Percentiles rank a stretch among this genome's conserved stretches.
Evolutionary conservation across 2,329 filamentous ascomycete genomes (phyloP).

Genomic region (Pestalotiopsis fici): DNA sequence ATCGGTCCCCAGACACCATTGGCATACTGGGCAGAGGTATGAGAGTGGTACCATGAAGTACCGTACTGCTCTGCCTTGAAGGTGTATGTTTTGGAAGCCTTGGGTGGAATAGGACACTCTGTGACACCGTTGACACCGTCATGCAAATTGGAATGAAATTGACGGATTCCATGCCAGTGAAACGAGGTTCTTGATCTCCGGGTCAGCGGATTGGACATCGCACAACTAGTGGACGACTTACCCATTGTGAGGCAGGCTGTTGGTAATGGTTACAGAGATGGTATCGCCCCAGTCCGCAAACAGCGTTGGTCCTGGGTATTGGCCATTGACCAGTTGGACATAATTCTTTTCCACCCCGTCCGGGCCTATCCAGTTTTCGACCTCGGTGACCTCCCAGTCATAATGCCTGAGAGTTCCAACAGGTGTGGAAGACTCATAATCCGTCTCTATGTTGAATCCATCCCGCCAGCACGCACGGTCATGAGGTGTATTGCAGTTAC

Average conservation of each 20-base stretch:
- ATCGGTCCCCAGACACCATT: conserved; percentile 55
- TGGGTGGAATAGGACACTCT: conserved; percentile 41
- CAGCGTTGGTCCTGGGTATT: conserved; percentile 68
- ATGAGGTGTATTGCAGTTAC: conserved; percentile 9
- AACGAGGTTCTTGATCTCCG: conserved; percentile 32
- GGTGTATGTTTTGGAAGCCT: conserved; percentile 32
- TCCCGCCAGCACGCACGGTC: conserved; percentile 25
- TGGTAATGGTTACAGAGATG: conserved; percentile 67
- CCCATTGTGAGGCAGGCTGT: conserved; percentile 56
- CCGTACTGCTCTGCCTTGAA: conserved; percentile 38
- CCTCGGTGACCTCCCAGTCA: conserved; percentile 21
- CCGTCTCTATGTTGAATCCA: conserved; percentile 24
- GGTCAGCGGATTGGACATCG: not conserved
- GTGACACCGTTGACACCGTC: conserved; percentile 47
- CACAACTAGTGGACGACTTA: conserved; percentile 19
- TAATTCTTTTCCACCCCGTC: conserved; percentile 25
- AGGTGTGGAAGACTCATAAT: conserved; percentile 24
- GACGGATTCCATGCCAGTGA: conserved; percentile 50
- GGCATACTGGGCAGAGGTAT: conserved; percentile 51
- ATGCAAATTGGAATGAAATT: conserved; percentile 40
- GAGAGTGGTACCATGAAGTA: conserved; percentile 35
- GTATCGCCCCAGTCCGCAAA: conserved; percentile 65
- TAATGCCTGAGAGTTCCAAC: conserved; percentile 16
- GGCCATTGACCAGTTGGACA: conserved; percentile 64
- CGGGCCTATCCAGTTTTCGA: conserved; percentile 22